Conservation (phyloP, 129 eudicot genomes). For the Solidago caesia region DNA sequence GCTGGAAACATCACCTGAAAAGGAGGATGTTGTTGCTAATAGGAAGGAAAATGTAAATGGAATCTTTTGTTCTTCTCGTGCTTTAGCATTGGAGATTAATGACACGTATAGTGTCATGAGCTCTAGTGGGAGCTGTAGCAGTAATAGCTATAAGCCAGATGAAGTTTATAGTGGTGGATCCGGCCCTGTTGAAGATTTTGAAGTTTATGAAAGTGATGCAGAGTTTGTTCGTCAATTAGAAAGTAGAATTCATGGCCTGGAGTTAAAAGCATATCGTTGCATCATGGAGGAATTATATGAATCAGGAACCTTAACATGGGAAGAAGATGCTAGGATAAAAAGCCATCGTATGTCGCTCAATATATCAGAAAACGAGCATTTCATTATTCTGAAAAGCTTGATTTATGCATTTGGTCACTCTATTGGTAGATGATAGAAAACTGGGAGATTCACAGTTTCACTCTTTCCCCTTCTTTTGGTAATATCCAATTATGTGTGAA, state of each 20-base stretch:
- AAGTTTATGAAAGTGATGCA: slow-evolving; percentile 57
- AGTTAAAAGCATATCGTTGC: slow-evolving; percentile 75
- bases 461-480: slow-evolving; percentile 10
- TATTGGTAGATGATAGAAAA: slow-evolving; percentile 36
- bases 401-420: slow-evolving; percentile 44
- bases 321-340: slow-evolving; percentile 66
- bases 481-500: not conserved
- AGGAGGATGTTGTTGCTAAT: slow-evolving; percentile 44
- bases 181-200: slow-evolving; percentile 40
- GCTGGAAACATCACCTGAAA: slow-evolving; percentile 19
- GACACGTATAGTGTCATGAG: slow-evolving; percentile 46
- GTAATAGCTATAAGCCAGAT: slow-evolving; percentile 32
- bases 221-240: slow-evolving; percentile 52
- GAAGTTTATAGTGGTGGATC: slow-evolving; percentile 31
- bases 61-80: slow-evolving; percentile 40
- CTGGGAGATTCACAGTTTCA: slow-evolving; percentile 1
- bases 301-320: slow-evolving; percentile 86
- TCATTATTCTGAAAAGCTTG: slow-evolving; percentile 58
- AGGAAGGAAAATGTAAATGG: slow-evolving; percentile 33
- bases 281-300: slow-evolving; percentile 73
- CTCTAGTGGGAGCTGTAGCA: slow-evolving; percentile 70
- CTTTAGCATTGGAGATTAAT: slow-evolving; percentile 34
- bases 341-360: slow-evolving; percentile 69
- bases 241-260: slow-evolving; percentile 61
- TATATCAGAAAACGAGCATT: slow-evolving; percentile 85